These are phyloP conservation scores for Butyriboletus loyo DNA, from an alignment of 768 basidiomycete species.

Conservation along the genomic window DNA sequence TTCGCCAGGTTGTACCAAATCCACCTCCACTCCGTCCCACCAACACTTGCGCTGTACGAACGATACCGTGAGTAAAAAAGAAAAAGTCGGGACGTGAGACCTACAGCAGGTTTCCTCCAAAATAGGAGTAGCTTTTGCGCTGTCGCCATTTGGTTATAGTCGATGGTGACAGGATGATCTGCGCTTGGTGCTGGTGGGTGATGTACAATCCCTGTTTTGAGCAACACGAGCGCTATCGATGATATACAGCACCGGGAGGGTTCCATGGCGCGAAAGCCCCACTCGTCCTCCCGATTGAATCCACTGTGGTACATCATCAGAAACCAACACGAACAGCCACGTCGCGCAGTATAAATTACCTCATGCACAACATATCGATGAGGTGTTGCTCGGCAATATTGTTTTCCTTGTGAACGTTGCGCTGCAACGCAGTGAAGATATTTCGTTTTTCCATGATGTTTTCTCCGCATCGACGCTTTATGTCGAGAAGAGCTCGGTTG, in stretches of 20 bases:
- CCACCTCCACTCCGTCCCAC: constrained; percentile 98
- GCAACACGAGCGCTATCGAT: constrained; percentile 93
- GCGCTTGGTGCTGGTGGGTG: constrained; percentile 48
- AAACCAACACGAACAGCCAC: background rate
- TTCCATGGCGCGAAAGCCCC: constrained; percentile 96
- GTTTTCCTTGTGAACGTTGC: constrained; percentile 99
- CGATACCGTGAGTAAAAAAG: background rate
- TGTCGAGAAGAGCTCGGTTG: constrained; percentile 69
- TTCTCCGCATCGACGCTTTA: constrained; percentile 85
- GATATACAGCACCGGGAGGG: constrained; percentile 97
- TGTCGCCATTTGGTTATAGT: constrained; percentile 92
- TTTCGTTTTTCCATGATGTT: constrained; percentile 85
- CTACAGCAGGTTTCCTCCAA: constrained; percentile 99
- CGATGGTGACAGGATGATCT: constrained; percentile 75
- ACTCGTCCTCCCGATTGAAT: constrained; percentile 95
- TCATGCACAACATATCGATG: constrained; percentile 99
- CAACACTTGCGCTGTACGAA: constrained; percentile 89
- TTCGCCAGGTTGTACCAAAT: constrained; percentile 59
- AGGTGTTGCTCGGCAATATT: constrained; percentile 98
- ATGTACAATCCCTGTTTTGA: constrained; percentile 95
- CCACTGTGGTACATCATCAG: constrained; percentile 47
- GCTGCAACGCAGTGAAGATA: constrained; percentile 96
- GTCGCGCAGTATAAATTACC: constrained; percentile 45
- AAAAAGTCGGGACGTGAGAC: constrained; percentile 31
- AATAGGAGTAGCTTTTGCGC: constrained; percentile 96